Evolutionary conservation across 2,329 filamentous ascomycete species (phyloP), one percentile per base, ranked within the genome.

Genomic region (Penicillium psychrosexuale): DNA sequence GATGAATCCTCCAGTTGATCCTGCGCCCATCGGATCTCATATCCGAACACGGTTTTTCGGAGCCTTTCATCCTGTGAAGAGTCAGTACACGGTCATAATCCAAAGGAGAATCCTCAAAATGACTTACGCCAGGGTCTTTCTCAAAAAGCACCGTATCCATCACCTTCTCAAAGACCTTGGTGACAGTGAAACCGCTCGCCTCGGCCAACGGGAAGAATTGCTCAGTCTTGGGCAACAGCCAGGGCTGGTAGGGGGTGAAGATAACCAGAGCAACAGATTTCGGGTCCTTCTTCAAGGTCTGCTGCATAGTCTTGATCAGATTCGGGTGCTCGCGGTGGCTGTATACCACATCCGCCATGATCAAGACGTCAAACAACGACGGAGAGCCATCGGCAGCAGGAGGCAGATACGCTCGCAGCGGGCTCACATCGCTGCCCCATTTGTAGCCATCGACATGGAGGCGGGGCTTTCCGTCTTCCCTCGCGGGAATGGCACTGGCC

Each of bases 161-260:
- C 64, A 87, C 83, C 71, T 87, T 84, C 74, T 97, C 90, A 45
- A 92, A 78, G 33, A 96, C 80, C 77, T 93, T 90, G 60, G 87
- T 86, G 3, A 96, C 91, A 15, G 75, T 74, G 57, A 97, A 89
- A 0, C 91, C 91, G 46, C 78, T 80, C 48, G 83, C 82, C 56
- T 83, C 79, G 5, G 87, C 89, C 54, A 91, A 68, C 46, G 91
- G 88, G 69, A 97, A 97, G 77, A 97, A 97, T 4, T 82, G 83
- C 70, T 96, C 79, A 67, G 96, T 94, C 72, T 91, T 89, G 59
- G 91, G 82, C 65, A 89, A 80, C 68, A 97, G 78, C 92, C 92
- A 97, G 1, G 93, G 92, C 59, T 94, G 82, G 75, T 97, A 96
- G 19, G 90, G 92, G 0, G 92, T 96, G 77, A 97, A 97, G 72